Base-by-base conservation (phyloP, 352 stramenopile species). In the Phytophthora pinifolia region DNA sequence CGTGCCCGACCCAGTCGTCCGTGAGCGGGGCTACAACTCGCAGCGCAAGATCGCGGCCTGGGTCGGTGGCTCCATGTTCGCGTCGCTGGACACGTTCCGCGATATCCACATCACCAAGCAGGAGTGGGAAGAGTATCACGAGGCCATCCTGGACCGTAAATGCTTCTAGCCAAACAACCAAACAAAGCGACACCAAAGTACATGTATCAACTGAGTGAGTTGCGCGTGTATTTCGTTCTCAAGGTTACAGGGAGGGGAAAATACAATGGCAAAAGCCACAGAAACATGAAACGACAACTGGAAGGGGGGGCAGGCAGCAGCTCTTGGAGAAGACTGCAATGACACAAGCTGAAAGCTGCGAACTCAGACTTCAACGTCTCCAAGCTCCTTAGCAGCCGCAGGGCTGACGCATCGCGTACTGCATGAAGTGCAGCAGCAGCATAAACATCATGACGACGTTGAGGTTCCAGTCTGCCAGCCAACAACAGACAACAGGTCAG, bases 31-130 rank as follows among this genome's bases (percentile, higher is more conserved):
- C 20, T 96, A 96, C 65, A 96, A 93, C 35, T 77, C 79, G 14
- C 86, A 97, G 41, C 75, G 89, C 4, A 82, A 79, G 37, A 77
- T 95, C 32, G 88, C 89, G 0, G 77, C 87, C 32, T 97, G 89
- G 89, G 81, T 97, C 34, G 89, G 88, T 17, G 89, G 89, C 14
- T 96, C 83, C 27, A 94, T 97, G 70, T 84, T 97, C 35, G 89
- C 82, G 9, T 96, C 83, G 12, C 64, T 97, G 6, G 53, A 86
- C 14, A 96, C 89, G 17, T 97, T 96, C 54, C 83, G 76, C 6
- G 78, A 96, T 34, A 88, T 96, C 42, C 78, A 92, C 57, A 92
- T 96, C 66, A 92, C 79, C 12, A 89, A 90, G 22, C 81, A 92
- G 45, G 87, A 96, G 54, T 96, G 84, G 86, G 86, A 96, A 69